These are phyloP conservation scores for Myriosclerotinia curreyana DNA, from an alignment of 2,329 filamentous ascomycete genomes.

Conservation along the genomic window DNA sequence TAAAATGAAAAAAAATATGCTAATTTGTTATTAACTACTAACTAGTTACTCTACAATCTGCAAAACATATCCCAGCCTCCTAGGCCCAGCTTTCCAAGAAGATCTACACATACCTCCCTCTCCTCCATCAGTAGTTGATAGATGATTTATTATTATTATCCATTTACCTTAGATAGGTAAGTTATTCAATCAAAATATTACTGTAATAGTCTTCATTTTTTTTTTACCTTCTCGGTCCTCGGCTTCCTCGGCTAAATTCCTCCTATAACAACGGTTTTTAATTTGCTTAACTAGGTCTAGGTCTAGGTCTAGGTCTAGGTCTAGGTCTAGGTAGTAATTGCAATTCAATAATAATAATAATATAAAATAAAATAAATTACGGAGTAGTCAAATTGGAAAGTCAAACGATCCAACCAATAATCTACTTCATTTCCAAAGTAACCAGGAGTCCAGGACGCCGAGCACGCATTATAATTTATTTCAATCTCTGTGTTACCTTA, in stretches of 20 bases:
- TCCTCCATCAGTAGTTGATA: constrained; percentile 6
- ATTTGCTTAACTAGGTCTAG: too few relatives aligned
- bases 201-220: too few relatives aligned
- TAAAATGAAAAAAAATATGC: too few relatives aligned
- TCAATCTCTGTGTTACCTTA: constrained; percentile 1
- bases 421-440: background rate
- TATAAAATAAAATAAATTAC: background rate
- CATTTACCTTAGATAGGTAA: too few relatives aligned
- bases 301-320: too few relatives aligned
- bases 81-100: background rate
- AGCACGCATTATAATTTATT: background rate
- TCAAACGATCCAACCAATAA: constrained; percentile 7
- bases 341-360: too few relatives aligned
- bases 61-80: constrained; percentile 1
- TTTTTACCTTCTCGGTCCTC: too few relatives aligned
- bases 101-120: constrained; percentile 19
- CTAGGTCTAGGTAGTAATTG: background rate
- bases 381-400: constrained; percentile 3
- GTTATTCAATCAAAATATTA: background rate
- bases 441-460: background rate
- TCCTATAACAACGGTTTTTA: too few relatives aligned
- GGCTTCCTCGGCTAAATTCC: constrained; percentile 2
- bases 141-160: background rate
- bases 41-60: background rate
- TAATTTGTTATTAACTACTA: too few relatives aligned